These are phyloP conservation scores for Trebouxia gelatinosa DNA, from an alignment of 163 green algal genomes.

Conservation along the genomic window DNA sequence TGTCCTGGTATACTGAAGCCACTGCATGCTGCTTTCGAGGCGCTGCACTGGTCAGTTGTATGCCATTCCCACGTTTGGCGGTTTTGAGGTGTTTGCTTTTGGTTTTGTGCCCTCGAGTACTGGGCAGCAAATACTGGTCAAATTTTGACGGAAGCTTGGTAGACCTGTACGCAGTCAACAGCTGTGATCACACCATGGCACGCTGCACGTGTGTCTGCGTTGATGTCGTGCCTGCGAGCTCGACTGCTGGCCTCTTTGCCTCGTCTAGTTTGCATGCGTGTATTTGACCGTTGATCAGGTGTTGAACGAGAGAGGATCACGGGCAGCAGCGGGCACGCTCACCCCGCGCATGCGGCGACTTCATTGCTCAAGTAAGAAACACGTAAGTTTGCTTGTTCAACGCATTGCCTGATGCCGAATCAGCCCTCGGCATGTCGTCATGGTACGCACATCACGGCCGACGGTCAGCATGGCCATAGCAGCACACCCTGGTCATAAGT, in stretches of 20 bases:
- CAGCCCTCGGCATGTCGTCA: neutral
- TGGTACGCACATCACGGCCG: too few species aligned
- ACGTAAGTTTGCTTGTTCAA: too few species aligned
- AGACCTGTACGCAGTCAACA: neutral
- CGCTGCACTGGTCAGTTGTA: too few species aligned
- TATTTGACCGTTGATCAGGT: neutral
- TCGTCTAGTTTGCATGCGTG: neutral
- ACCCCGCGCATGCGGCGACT: neutral
- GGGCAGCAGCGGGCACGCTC: neutral
- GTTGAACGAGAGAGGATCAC: neutral
- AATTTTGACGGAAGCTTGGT: constrained; percentile 11
- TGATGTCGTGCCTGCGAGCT: neutral
- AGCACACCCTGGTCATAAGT: too few species aligned
- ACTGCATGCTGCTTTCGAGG: too few species aligned
- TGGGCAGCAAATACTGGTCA: too few species aligned
- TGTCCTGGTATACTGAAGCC: too few species aligned
- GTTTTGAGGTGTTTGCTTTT: too few species aligned
- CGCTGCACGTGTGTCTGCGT: neutral
- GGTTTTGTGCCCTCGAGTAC: too few species aligned
- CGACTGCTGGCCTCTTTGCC: neutral
- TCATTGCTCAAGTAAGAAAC: neutral
- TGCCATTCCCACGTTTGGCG: too few species aligned
- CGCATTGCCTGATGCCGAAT: neutral
- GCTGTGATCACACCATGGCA: neutral
- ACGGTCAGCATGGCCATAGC: too few species aligned